These are phyloP conservation scores for Calonectria leucothoes DNA, from an alignment of 2,329 filamentous ascomycete genomes.

Conservation along the genomic window DNA sequence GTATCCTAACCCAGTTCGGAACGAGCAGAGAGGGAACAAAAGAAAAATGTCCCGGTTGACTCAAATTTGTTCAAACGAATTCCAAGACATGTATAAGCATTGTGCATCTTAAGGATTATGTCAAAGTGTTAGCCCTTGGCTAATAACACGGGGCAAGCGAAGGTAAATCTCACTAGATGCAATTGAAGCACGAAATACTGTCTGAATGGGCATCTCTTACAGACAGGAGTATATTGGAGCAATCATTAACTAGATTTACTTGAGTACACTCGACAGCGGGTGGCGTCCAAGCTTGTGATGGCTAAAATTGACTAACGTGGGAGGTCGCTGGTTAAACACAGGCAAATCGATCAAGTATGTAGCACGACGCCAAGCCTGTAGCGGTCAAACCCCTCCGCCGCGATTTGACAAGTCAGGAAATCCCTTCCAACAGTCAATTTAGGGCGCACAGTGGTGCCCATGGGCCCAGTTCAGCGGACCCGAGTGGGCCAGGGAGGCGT, in stretches of 20 bases:
- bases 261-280: background rate
- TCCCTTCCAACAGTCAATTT: background rate
- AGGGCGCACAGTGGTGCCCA: background rate
- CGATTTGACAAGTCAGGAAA: background rate
- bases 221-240: background rate
- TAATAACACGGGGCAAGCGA: background rate
- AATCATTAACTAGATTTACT: background rate
- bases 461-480: background rate
- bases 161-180: background rate
- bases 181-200: background rate
- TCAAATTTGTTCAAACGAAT: background rate
- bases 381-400: background rate
- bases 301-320: background rate
- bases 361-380: background rate
- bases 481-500: constrained; percentile 8
- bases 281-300: no score
- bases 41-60: background rate
- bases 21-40: background rate
- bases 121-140: background rate
- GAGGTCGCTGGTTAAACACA: background rate
- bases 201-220: background rate
- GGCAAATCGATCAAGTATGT: background rate
- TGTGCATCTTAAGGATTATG: background rate
- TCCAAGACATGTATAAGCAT: background rate
- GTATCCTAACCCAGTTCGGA: background rate